Evolutionary conservation across 441 rosid species (phyloP), one percentile per base, ranked within the genome.

Genomic region (Raphanus hybrid): DNA sequence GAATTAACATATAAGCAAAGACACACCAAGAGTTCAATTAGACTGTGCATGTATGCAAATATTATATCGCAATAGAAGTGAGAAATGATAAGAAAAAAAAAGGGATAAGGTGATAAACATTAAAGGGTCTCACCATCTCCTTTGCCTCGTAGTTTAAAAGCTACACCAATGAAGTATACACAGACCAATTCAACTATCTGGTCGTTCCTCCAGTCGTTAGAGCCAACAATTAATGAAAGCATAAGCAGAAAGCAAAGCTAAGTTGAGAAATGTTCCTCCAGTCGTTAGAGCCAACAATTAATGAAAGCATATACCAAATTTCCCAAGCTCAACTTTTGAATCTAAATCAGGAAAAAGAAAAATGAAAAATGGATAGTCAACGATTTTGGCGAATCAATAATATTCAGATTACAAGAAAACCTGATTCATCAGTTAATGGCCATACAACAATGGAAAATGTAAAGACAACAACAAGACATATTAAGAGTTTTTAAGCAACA

Each of bases 101-200:
- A 0, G 14, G 14, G 61, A 62, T 26, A 71, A 27, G 39, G 11
- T 20, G 35, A 26, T 29, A 32, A 37, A 9, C 16, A 52, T 15
- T 55, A 67, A 55, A 26, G 67, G 27, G 64, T 52, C 85, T 83
- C 88, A 95, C 98, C 91, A 35, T 95, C 99, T 83, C 91, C 93
- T 84, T 95, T 92, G 71, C 99, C 93, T 43, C 98, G 84, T 48
- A 91, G 76, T 87, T 83, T 85, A 9, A 67, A 75, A 43, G 26
- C 43, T 57, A 59, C 67, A 67, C 37, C 26, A 76, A 37, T 6
- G 5, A 63, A 64, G 50, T 5, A 43, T 52, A 69, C 48, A 52
- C 35, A 41, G 66, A 43, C 41, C 54, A 29, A 32, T 20, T 62
- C 74, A 64, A 18, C 9, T 39, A 64, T 39, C 52, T 64, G 14